Evolutionary conservation across 169 alveolate genomes (phyloP), one percentile per base, ranked within the genome.

Genomic region (Babesia divergens): DNA sequence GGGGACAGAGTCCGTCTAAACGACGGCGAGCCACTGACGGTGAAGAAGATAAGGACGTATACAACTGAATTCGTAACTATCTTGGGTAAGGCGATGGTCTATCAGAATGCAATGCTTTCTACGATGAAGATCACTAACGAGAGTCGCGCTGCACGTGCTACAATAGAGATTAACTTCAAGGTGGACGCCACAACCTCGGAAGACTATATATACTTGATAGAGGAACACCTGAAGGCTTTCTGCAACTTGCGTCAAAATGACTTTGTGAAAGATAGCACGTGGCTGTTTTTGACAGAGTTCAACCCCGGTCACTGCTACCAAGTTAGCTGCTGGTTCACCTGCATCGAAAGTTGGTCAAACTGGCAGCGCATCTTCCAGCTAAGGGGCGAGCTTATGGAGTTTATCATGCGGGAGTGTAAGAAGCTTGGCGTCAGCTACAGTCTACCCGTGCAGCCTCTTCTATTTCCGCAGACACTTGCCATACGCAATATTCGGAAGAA

Each of bases 1-100:
- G 95, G 94, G 16, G 95, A 91, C 68, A 64, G 95, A 18, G 82
- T 91, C 44, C 67, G 95, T 32, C 83, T 91, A 6, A 91, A 91
- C 70, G 83, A 79, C 28, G 94, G 95, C 6, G 94, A 86, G 29
- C 88, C 93, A 20, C 86, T 91, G 71, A 85, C 79, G 38, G 93
- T 91, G 44, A 81, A 65, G 70, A 91, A 90, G 35, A 91, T 91
- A 64, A 72, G 86, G 64, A 91, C 95, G 31, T 91, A 90, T 67
- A 90, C 93, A 6, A 91, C 94, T n/a, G 93, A 87, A 31, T 91
- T 91, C 54, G 92, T 89, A 26, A 86, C 94, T 0, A 75, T 89
- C 4, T 84, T 85, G 55, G 92, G 94, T 14, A 90, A 87, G 77
- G 85, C 86, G 24, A 66, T 91, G 51, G 89, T 91, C 47, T 88